Percentiles rank a stretch among this genome's conserved stretches.
Conservation (phyloP, 2,329 filamentous ascomycete genomes). For the Alternaria sp. region DNA sequence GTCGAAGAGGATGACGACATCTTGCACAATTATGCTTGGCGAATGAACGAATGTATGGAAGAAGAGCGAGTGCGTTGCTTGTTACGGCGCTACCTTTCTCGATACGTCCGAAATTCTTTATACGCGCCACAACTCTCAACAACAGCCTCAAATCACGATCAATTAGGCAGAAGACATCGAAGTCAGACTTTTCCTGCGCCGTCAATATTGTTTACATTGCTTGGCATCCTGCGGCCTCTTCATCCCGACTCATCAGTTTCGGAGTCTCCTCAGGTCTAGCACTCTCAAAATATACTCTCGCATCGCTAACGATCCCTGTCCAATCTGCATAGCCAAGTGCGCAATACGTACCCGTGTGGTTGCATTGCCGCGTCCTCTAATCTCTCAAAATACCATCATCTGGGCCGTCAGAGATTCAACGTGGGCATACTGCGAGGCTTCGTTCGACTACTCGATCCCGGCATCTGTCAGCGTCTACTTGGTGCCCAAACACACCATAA, state of each 20-base stretch:
- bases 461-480: constrained; percentile 16
- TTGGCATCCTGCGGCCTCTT: constrained; percentile 44
- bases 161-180: constrained; percentile 43
- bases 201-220: constrained; percentile 45
- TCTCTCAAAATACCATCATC: constrained; percentile 23
- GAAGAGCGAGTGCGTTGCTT: constrained; percentile 23
- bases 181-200: constrained; percentile 41
- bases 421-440: constrained; percentile 18
- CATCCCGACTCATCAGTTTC: constrained; percentile 42
- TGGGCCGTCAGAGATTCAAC: constrained; percentile 26
- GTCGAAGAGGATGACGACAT: constrained; percentile 39
- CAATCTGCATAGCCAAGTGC: constrained; percentile 42
- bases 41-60: constrained; percentile 16
- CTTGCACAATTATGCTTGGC: constrained; percentile 24
- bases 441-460: constrained; percentile 20
- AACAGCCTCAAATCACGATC: constrained; percentile 22
- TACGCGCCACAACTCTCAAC: constrained; percentile 34
- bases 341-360: constrained; percentile 33
- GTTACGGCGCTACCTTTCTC: constrained; percentile 13
- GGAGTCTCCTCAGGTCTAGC: constrained; percentile 37
- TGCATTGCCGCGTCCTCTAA: constrained; percentile 30
- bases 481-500: constrained; percentile 20
- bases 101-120: constrained; percentile 45
- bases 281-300: constrained; percentile 44
- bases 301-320: constrained; percentile 43